These are phyloP conservation scores for Echites panduratus DNA, from an alignment of 257 asterid genomes.

Conservation along the genomic window DNA sequence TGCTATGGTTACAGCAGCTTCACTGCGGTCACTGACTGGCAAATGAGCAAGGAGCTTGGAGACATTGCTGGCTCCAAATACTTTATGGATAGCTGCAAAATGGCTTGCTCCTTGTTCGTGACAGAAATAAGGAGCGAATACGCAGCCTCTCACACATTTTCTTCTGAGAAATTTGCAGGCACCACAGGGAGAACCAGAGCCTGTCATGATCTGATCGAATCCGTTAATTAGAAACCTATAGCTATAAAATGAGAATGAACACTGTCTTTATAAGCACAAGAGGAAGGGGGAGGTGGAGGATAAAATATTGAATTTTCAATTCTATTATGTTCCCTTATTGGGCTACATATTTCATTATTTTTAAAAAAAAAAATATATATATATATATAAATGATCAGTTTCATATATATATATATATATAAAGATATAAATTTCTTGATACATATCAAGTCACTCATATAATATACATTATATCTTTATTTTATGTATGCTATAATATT, in stretches of 20 bases:
- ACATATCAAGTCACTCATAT: no score
- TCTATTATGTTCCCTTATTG: conserved; percentile 67
- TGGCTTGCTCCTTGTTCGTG: conserved; percentile 61
- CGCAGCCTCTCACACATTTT: conserved; percentile 60
- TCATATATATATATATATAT: no score
- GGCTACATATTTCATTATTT: conserved; percentile 36
- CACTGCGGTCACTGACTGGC: conserved; percentile 48
- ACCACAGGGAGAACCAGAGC: conserved; percentile 37
- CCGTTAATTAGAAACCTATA: conserved; percentile 18
- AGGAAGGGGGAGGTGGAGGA: conserved; percentile 37
- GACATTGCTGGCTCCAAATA: conserved; percentile 17
- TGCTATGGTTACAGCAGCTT: conserved; percentile 61
- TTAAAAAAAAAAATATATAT: no score
- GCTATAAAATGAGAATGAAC: conserved; percentile 23
- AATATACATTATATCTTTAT: no score
- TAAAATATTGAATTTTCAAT: conserved; percentile 39
- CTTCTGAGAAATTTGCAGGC: conserved; percentile 74
- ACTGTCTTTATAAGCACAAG: conserved; percentile 40
- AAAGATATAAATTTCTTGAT: no score
- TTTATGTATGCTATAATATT: no score
- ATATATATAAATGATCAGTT: no score
- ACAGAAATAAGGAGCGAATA: conserved; percentile 63
- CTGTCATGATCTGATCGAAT: conserved; percentile 12
- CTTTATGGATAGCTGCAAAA: conserved; percentile 18
- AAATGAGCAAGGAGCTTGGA: conserved; percentile 32